phyloP scores from a whole-genome alignment of 2,329 filamentous ascomycete genomes.

The Trichoderma arundinaceum region DNA sequence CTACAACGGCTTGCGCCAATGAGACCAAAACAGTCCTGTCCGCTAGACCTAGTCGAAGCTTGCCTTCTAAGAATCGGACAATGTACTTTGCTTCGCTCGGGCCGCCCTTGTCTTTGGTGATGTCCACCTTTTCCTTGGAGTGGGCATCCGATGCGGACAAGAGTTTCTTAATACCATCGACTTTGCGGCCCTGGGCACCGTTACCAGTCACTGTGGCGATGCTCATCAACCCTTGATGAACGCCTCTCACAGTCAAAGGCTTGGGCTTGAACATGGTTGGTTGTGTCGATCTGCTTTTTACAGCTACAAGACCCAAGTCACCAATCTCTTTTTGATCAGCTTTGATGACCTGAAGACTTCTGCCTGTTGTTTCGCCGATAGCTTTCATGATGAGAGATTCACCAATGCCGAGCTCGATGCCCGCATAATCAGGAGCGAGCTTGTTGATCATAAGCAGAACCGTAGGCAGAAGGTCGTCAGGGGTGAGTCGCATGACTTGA shows the following conservation, averaged over 20 bases:
- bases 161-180: constrained; percentile 94
- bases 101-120: constrained; percentile 89
- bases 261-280: constrained; percentile 99
- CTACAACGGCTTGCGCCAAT: constrained; percentile 84
- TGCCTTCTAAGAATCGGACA: constrained; percentile 91
- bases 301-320: constrained; percentile 90
- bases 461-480: constrained; percentile 83
- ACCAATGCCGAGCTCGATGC: constrained; percentile 96
- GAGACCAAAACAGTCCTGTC: constrained; percentile 92
- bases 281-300: constrained; percentile 93
- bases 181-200: constrained; percentile 87
- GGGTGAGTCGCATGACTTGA: constrained; percentile 91
- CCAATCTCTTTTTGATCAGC: constrained; percentile 95
- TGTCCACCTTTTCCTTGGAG: constrained; percentile 79
- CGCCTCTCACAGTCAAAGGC: constrained; percentile 80
- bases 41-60: constrained; percentile 86
- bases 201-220: constrained; percentile 88
- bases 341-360: constrained; percentile 88
- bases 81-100: constrained; percentile 95
- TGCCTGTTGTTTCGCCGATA: constrained; percentile 91
- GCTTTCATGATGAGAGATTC: constrained; percentile 99
- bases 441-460: constrained; percentile 98
- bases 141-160: constrained; percentile 86
- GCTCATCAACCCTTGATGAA: constrained; percentile 84
- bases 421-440: constrained; percentile 92